Base-by-base conservation (phyloP, 768 basidiomycete species). In the Suillus sp. region DNA sequence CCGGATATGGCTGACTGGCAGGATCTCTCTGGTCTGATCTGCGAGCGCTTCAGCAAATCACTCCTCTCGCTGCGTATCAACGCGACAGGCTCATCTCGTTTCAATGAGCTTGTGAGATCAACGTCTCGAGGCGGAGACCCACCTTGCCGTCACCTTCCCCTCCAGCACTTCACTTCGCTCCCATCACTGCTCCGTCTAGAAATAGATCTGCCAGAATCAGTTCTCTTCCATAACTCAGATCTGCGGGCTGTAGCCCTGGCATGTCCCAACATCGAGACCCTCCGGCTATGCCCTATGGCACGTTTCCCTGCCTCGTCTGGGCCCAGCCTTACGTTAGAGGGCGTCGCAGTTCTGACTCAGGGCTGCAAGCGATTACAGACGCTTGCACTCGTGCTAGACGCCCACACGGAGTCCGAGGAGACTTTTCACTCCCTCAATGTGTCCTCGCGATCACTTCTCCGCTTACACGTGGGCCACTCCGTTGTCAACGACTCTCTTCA, bases 91-190 rank as follows among this genome's bases (percentile, higher is more conserved):
- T 83, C 88, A 27, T 86, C 86, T n/a, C 85, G 91, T 61, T 96
- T 92, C 79, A 83, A 84, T 4, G 92, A 95, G 65, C 83, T 96
- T 53, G 85, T 91, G 57, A 87, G 92, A 61, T 90, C 92, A 10
- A 88, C 90, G 5, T 81, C 87, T 35, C 81, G 88, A 65, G 85
- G 81, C 22, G 80, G 77, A 13, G 90, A 90, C 65, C 81, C 84
- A 27, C 81, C 87, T 14, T 79, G 83, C 54, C 81, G 80, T 35
- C 83, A 83, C 62, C 83, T 93, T 30, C 83, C 88, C 20, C 80
- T 93, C 59, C 83, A 87, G 65, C 76, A 83, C 62, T 73, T 93
- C 30, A 76, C 78, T 22, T 77, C 77, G 47, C 79, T 93, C 35
- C 83, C 84, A 27, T 74, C 73, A 47, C 80, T 93, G 62, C 70